Base-by-base conservation (phyloP, 169 alveolate genomes). In the Plasmodium inui region DNA sequence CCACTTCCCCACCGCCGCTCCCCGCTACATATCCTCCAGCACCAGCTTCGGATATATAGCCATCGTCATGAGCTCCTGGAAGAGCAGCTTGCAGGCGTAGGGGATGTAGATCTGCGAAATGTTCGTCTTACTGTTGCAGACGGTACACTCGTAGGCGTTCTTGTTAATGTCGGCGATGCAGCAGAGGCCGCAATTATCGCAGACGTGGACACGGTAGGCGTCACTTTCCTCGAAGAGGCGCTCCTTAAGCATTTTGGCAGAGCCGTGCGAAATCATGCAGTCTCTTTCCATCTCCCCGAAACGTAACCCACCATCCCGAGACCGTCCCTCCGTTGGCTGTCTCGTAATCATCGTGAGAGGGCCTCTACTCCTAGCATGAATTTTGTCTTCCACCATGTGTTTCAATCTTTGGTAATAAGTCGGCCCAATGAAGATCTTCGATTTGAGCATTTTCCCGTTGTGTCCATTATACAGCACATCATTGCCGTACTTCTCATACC, bases 281-380 rank as follows among this genome's bases (percentile, higher is more conserved):
- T 99, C 99, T 44, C 99, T 98, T 96, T 99, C 99, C 99, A 99
- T 99, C 96, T 99, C 99, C n/a, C 99, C 99, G 93, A 99, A 99
- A 88, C 99, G 94, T 19, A 98, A 97, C 6, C 99, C 99, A 30
- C 99, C 99, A 71, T 98, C 99, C 93, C 99, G 94, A 22, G 99
- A 98, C 85, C 99, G 94, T 34, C 99, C 99, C 93, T 99, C 99
- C 84, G 99, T 99, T 53, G 99, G 99, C 95, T 99, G 99, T 83
- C 99, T 97, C 14, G 99, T 99, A 82, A 99, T 96, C 93, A 98
- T 98, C 71, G 99, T 98, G n/a, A 99, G 99, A 37, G 99, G 99
- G 0, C 99, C 99, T 92, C 99, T 98, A 7, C 99, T 99, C 83
- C 99, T 97, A 10, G 99, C 99, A 95, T 99, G 99, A 80, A 99